Conservation (phyloP, 129 eudicot genomes). For the Sambucus nigra region DNA sequence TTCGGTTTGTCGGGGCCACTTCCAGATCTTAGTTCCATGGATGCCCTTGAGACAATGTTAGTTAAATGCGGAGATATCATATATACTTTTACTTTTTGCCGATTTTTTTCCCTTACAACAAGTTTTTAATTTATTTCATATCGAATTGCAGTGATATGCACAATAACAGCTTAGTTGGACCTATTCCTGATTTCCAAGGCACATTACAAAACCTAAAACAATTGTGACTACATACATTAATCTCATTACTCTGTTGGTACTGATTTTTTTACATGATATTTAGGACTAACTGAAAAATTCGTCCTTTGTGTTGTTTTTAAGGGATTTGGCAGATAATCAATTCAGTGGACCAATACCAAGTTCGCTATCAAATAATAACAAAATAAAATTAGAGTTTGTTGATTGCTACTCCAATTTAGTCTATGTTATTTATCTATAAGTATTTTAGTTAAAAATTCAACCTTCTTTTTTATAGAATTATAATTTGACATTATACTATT, state of each 20-base stretch:
- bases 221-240: conserved; percentile 36
- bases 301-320: conserved; percentile 4
- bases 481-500: not conserved
- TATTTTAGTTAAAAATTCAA: not conserved
- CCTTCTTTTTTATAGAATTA: not conserved
- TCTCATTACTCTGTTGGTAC: not conserved
- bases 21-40: conserved; percentile 70
- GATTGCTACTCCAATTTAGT: not conserved
- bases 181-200: conserved; percentile 51
- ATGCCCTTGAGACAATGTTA: conserved; percentile 49
- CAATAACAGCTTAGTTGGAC: conserved; percentile 46
- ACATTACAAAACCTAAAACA: conserved; percentile 37
- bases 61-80: not conserved
- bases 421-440: not conserved
- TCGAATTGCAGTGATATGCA: conserved; percentile 42
- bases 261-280: not conserved
- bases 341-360: conserved; percentile 55
- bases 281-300: not conserved
- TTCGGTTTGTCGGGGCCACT: conserved; percentile 41
- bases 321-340: conserved; percentile 53
- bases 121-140: not conserved
- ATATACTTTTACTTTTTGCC: not conserved
- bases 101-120: not conserved
- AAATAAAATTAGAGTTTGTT: conserved; percentile 43
- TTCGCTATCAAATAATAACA: conserved; percentile 39